phyloP scores from a whole-genome alignment of 805 yeast genomes.

The Lachancea lanzarotensis region DNA sequence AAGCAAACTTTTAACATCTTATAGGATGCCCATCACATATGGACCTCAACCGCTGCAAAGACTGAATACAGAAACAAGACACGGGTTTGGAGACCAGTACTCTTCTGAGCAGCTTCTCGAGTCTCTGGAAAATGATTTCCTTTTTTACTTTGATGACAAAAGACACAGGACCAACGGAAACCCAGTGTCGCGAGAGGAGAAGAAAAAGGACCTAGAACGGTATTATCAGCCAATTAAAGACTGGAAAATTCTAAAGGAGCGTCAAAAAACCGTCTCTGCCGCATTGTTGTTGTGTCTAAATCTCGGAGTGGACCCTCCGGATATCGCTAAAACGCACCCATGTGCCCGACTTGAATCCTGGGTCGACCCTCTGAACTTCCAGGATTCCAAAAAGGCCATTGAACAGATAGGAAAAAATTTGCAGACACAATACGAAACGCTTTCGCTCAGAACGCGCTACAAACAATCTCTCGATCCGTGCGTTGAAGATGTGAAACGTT shows the following conservation, averaged over 20 bases:
- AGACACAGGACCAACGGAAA: slow-evolving; percentile 87
- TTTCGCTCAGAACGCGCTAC: slow-evolving; percentile 80
- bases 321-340: slow-evolving; percentile 85
- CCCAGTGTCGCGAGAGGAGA: slow-evolving; percentile 57
- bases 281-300: slow-evolving; percentile 87
- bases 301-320: slow-evolving; percentile 96
- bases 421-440: slow-evolving; percentile 83
- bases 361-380: slow-evolving; percentile 77
- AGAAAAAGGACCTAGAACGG: slow-evolving; percentile 35
- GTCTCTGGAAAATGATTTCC: slow-evolving; percentile 58
- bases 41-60: slow-evolving; percentile 39
- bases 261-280: slow-evolving; percentile 89
- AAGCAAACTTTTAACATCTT: not conserved
- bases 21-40: slow-evolving; percentile 23
- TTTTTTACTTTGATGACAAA: slow-evolving; percentile 83
- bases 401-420: slow-evolving; percentile 85
- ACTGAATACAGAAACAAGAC: slow-evolving; percentile 53
- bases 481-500: slow-evolving; percentile 89
- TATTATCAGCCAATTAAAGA: slow-evolving; percentile 70
- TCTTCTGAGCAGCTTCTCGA: slow-evolving; percentile 45
- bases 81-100: slow-evolving; percentile 59
- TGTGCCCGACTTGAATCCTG: slow-evolving; percentile 90
- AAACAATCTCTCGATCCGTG: slow-evolving; percentile 91
- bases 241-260: slow-evolving; percentile 86
- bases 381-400: slow-evolving; percentile 84